Percentiles rank a stretch among this genome's conserved stretches.
Conservation (phyloP, 2,329 filamentous ascomycete genomes). For the Cercospora sp. region DNA sequence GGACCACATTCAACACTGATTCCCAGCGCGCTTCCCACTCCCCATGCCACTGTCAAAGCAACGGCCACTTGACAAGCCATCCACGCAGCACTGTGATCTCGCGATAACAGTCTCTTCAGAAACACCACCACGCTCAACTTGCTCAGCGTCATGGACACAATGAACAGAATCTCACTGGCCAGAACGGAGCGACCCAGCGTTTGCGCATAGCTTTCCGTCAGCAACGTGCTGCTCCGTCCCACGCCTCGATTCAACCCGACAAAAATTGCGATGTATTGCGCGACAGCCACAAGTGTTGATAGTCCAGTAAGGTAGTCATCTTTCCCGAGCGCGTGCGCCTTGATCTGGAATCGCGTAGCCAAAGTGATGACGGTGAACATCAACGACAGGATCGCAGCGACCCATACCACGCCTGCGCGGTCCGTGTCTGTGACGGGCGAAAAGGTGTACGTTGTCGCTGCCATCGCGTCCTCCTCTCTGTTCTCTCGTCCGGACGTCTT, state of each 20-base stretch:
- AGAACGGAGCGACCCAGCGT: constrained; percentile 27
- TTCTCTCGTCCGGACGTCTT: neutral
- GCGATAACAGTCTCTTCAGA: constrained; percentile 36
- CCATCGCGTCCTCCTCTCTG: neutral
- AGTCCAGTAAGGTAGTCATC: constrained; percentile 34
- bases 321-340: constrained; percentile 31
- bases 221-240: constrained; percentile 23
- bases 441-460: constrained; percentile 19
- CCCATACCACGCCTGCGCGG: constrained; percentile 29
- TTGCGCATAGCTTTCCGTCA: constrained; percentile 15
- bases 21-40: constrained; percentile 29
- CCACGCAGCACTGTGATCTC: constrained; percentile 28
- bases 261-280: constrained; percentile 30
- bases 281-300: constrained; percentile 27
- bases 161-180: constrained; percentile 33
- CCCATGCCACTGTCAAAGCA: constrained; percentile 29
- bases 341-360: constrained; percentile 31
- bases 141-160: constrained; percentile 30
- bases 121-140: constrained; percentile 37
- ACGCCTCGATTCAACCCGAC: constrained; percentile 26
- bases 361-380: constrained; percentile 33
- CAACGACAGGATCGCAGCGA: constrained; percentile 32
- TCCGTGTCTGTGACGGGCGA: constrained; percentile 21
- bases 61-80: constrained; percentile 22
- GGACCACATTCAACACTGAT: constrained; percentile 27